Percentiles rank a stretch among this genome's conserved stretches.
Evolutionary conservation across 495 filamentous ascomycete genomes (phyloP).

Genomic region (Pseudotulostoma volvatum): DNA sequence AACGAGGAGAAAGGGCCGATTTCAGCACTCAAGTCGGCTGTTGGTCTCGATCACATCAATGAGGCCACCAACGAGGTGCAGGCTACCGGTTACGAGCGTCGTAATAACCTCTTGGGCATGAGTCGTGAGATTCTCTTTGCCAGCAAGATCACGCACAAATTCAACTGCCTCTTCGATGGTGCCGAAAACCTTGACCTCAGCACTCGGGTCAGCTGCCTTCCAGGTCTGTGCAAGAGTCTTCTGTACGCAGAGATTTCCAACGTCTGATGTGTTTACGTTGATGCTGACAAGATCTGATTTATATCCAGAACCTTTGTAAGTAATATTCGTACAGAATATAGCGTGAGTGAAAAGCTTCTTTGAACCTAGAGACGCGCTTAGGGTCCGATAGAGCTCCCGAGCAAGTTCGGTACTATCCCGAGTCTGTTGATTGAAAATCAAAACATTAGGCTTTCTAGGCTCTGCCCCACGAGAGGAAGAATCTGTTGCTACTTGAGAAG

Average conservation of each 20-base stretch:
- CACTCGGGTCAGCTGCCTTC: conserved; percentile 43
- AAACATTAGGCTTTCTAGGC: conserved; percentile 41
- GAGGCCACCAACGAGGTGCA: conserved; percentile 74
- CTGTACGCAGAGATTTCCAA: conserved; percentile 58
- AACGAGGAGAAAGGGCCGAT: background rate
- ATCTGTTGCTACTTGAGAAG: conserved; percentile 31
- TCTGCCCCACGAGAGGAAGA: conserved; percentile 17
- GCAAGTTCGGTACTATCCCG: conserved; percentile 54
- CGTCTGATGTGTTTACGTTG: conserved; percentile 48
- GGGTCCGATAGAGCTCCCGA: conserved; percentile 45
- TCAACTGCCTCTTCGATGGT: conserved; percentile 81
- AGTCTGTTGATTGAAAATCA: conserved; percentile 95
- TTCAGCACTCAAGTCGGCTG: no score
- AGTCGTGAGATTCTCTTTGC: conserved; percentile 16
- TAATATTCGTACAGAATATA: conserved; percentile 81
- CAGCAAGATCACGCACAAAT: conserved; percentile 39
- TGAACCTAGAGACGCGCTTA: conserved; percentile 38
- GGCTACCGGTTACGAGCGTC: conserved; percentile 62
- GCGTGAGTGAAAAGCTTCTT: conserved; percentile 55
- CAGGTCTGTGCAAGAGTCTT: conserved; percentile 57
- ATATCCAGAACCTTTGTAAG: conserved; percentile 54
- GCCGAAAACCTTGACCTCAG: conserved; percentile 45
- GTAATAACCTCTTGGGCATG: conserved; percentile 27
- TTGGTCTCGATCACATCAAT: conserved; percentile 60
- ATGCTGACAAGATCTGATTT: conserved; percentile 61